These are phyloP conservation scores for Geranium brycei DNA, from an alignment of 345 rosid genomes.

Conservation along the genomic window DNA sequence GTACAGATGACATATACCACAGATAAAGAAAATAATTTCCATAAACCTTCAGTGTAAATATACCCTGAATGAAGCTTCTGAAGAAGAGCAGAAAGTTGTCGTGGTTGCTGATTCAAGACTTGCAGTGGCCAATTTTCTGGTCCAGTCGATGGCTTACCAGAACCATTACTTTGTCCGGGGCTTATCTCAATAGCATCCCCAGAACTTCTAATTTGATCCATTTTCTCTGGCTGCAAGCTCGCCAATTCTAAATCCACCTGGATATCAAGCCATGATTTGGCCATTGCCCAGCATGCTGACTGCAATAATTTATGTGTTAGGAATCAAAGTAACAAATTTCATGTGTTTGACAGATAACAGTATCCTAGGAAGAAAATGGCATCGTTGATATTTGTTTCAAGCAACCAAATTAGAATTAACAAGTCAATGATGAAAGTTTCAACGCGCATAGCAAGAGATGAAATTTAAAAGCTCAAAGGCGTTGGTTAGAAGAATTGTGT, in stretches of 20 bases:
- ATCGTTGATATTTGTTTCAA: too few species aligned
- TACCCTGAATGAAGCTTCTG: constrained; percentile 96
- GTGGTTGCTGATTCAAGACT: constrained; percentile 86
- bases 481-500: too few species aligned
- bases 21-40: not conserved
- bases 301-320: constrained; percentile 18
- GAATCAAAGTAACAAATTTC: not conserved
- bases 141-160: constrained; percentile 37
- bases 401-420: too few species aligned
- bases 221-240: constrained; percentile 49
- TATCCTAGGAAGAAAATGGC: not conserved
- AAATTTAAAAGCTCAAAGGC: too few species aligned
- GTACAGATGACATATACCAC: not conserved
- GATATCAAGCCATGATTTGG: constrained; percentile 95
- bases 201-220: constrained; percentile 48
- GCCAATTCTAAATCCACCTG: constrained; percentile 87
- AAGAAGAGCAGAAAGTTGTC: constrained; percentile 74
- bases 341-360: not conserved
- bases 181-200: constrained; percentile 46
- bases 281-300: constrained; percentile 99
- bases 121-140: constrained; percentile 87
- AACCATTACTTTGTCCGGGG: constrained; percentile 36
- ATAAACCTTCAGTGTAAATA: not conserved
- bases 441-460: too few species aligned
- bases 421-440: too few species aligned